A percentile compares a stretch with the other conserved stretches of the same genome.
These are phyloP conservation scores for Suhomyces panamericanus DNA, from an alignment of 1,139 yeast species.

Conservation along the genomic window DNA sequence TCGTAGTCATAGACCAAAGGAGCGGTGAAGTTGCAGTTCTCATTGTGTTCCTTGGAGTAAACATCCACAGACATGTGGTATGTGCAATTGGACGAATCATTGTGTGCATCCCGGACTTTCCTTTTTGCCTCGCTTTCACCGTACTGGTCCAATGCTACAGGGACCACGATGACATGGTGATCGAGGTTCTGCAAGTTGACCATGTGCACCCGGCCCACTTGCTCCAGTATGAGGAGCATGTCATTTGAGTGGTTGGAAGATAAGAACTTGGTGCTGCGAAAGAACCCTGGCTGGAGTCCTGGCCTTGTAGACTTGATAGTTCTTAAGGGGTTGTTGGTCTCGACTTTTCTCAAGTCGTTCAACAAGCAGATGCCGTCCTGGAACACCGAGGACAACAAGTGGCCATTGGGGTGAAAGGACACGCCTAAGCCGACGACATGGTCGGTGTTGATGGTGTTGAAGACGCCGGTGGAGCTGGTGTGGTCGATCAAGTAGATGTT, in stretches of 20 bases:
- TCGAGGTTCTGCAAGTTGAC: slow-evolving; percentile 73
- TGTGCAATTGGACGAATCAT: slow-evolving; percentile 10
- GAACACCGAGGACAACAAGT: slow-evolving; percentile 74
- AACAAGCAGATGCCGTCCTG: slow-evolving; percentile 81
- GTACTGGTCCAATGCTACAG: slow-evolving; percentile 46
- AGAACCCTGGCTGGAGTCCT: slow-evolving; percentile 59
- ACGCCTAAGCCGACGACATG: slow-evolving; percentile 85
- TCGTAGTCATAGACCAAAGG: slow-evolving; percentile 50
- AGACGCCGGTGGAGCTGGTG: slow-evolving; percentile 20
- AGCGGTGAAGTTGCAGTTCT: slow-evolving; percentile 25
- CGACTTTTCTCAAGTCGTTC: slow-evolving; percentile 69
- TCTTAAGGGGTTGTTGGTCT: slow-evolving; percentile 43
- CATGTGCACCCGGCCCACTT: slow-evolving; percentile 81
- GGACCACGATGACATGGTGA: slow-evolving; percentile 71
- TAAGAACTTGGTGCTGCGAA: slow-evolving; percentile 70
- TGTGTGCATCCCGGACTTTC: no score
- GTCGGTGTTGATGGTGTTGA: slow-evolving; percentile 45
- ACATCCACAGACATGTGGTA: slow-evolving; percentile 13
- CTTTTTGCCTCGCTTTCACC: slow-evolving; percentile 18
- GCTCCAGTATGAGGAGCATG: slow-evolving; percentile 74
- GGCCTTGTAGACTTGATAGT: slow-evolving; percentile 61
- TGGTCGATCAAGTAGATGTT: slow-evolving; percentile 42
- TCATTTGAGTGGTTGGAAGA: slow-evolving; percentile 62
- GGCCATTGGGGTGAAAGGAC: slow-evolving; percentile 69
- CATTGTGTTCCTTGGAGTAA: slow-evolving; percentile 9